These are phyloP conservation scores for Coniosporium apollinis DNA, from an alignment of 495 filamentous ascomycete species.

Conservation along the genomic window DNA sequence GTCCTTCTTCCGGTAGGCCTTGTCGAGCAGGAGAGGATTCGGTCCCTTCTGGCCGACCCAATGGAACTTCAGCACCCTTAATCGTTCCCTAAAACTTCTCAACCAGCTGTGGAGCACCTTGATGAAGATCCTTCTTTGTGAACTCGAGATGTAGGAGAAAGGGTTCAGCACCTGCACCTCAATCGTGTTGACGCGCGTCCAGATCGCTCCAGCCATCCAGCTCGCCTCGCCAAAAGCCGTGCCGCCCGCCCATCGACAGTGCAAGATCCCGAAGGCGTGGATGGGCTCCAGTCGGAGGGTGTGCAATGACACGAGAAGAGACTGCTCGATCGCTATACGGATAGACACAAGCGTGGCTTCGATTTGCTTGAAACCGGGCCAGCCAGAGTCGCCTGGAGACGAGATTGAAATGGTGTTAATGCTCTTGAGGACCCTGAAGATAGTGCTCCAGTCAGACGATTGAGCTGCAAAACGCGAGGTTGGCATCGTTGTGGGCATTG, in stretches of 20 bases:
- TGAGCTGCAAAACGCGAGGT: too few relatives aligned
- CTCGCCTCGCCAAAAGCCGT: conserved; percentile 5
- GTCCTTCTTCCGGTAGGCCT: neutral
- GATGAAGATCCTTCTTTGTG: conserved; percentile 11
- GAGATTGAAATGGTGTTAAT: conserved; percentile 9
- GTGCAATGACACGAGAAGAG: conserved; percentile 2
- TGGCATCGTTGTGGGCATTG: too few relatives aligned
- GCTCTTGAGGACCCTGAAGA: conserved; percentile 5
- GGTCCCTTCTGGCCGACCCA: conserved; percentile 16
- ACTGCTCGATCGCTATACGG: conserved; percentile 12
- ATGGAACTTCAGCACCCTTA: conserved; percentile 10
- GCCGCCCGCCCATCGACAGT: conserved; percentile 15
- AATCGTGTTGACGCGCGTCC: conserved; percentile 10
- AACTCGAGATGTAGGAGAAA: conserved; percentile 1
- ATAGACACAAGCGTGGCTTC: conserved; percentile 11
- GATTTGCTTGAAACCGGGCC: conserved; percentile 9
- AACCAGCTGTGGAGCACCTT: conserved; percentile 17
- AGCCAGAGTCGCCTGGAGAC: conserved; percentile 7
- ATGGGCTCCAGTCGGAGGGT: conserved; percentile 12
- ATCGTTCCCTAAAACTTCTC: conserved; percentile 6
- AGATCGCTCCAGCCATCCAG: conserved; percentile 5
- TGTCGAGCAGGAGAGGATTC: conserved; percentile 9
- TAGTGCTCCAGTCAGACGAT: neutral
- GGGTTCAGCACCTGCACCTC: conserved; percentile 14
- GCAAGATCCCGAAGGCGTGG: conserved; percentile 13